Base-by-base conservation (phyloP, 2,329 filamentous ascomycete species). In the Phyllosticta citrichinensis region DNA sequence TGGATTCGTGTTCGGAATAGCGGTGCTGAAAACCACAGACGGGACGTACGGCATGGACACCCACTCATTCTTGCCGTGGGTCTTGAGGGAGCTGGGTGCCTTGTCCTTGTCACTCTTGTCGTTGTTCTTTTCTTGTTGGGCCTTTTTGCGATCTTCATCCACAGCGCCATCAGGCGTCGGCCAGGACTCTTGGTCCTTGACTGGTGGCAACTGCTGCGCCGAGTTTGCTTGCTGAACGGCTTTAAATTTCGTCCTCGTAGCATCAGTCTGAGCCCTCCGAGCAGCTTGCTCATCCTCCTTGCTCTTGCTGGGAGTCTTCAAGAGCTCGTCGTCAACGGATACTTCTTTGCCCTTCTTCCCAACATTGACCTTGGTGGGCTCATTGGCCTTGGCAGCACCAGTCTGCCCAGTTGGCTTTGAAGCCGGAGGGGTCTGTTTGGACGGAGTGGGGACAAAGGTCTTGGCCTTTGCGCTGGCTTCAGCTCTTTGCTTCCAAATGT, bases 11-110 rank as follows among this genome's bases (percentile, higher is more conserved):
- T 67, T 73, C n/a, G 87, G 85, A 51, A 96, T 74, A 27, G 88
- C 90, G 0, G 94, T 97, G 71, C 90, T 88, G 74, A 96, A 97
- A 62, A 87, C 86, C 56, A 94, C 91, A 14, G 85, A 87, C 9
- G 91, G 93, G 12, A 89, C 90, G 69, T 92, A 93, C 35, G 87
- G 84, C 62, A 97, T 83, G 1, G 86, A 82, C 62, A 89, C 86
- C 93, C 94, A 97, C 69, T 91, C 89, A 68, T 88, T 85, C 78
- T 95, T 95, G 61, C 82, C 79, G 63, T 83, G 79, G 14, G 78
- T 73, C 66, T 81, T 86, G 67, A 63, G 76, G 67, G 66, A 73
- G 67, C 70, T 64, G 20, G 80, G 67, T 60, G 84, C 76, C n/a
- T 82, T 85, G 64, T 85, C 81, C 52, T 74, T 76, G 65, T 88